Percentiles rank a stretch among this genome's conserved stretches.
Evolutionary conservation across 108 stramenopile genomes (phyloP).

Genomic region (Discostella stelligeroides): DNA sequence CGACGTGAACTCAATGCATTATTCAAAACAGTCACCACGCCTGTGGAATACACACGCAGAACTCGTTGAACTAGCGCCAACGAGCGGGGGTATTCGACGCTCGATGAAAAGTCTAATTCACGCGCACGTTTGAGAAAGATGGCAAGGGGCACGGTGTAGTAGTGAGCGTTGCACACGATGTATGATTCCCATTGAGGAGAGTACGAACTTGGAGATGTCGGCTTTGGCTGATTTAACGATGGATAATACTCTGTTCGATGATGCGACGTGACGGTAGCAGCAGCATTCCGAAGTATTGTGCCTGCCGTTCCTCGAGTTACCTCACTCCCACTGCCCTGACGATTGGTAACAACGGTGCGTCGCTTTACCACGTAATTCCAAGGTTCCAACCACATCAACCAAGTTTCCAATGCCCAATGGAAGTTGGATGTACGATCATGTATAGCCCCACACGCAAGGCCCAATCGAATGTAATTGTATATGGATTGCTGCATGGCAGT

Average conservation of each 20-base stretch:
- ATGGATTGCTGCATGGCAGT: constrained; percentile 62
- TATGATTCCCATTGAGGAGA: constrained; percentile 76
- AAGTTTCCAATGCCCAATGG: constrained; percentile 75
- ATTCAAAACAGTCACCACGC: constrained; percentile 70
- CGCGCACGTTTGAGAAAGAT: constrained; percentile 87
- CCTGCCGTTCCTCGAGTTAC: constrained; percentile 13
- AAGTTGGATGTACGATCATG: constrained; percentile 66
- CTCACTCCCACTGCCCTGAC: neutral
- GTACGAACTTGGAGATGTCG: constrained; percentile 64
- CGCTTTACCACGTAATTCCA: constrained; percentile 68
- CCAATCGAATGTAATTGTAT: constrained; percentile 72
- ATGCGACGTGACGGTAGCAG: constrained; percentile 27
- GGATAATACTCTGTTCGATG: constrained; percentile 39
- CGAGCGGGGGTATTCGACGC: constrained; percentile 51
- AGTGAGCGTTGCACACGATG: constrained; percentile 75
- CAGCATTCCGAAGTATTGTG: constrained; percentile 41
- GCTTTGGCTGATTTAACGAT: constrained; percentile 47
- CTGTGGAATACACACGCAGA: constrained; percentile 71
- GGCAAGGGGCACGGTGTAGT: constrained; percentile 83
- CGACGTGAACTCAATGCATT: constrained; percentile 41
- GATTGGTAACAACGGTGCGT: constrained; percentile 10
- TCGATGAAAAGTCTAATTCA: constrained; percentile 86
- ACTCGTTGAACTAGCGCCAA: constrained; percentile 67
- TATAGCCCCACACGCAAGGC: constrained; percentile 75
- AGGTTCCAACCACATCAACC: constrained; percentile 87